Percentiles rank a stretch among this genome's conserved stretches.
phyloP scores from a whole-genome alignment of 2,329 filamentous ascomycete species.

The Ophiostoma piceae region DNA sequence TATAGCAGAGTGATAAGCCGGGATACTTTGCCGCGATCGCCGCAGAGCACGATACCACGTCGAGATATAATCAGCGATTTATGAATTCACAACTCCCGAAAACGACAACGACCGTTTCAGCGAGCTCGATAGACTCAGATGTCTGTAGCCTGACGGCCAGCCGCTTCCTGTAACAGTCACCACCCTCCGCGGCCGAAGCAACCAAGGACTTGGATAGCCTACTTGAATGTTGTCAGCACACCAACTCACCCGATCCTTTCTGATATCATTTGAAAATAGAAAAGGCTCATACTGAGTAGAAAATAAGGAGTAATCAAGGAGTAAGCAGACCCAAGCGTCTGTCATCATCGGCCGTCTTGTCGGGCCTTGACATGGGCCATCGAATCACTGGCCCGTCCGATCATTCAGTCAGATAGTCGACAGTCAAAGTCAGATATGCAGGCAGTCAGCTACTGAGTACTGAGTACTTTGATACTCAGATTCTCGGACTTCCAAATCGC shows the following conservation, averaged over 20 bases:
- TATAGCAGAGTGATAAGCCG: not conserved
- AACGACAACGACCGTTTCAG: conserved; percentile 11
- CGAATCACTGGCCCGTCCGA: conserved; percentile 2
- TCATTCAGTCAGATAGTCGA: not conserved
- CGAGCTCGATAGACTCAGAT: not conserved
- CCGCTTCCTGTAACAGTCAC: not conserved
- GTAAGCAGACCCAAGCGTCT: not conserved
- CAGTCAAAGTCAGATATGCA: not conserved
- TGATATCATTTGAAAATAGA: not conserved
- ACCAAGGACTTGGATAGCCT: no score
- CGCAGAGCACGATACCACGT: not conserved
- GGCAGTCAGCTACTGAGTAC: no score
- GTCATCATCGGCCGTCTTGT: not conserved
- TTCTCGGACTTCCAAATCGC: not conserved
- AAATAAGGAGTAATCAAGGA: not conserved
- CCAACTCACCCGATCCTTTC: not conserved
- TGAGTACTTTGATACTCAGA: not conserved
- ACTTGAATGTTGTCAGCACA: not conserved
- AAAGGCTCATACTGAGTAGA: not conserved
- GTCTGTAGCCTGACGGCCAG: not conserved
- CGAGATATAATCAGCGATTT: not conserved
- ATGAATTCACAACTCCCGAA: not conserved
- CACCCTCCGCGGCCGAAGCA: conserved; percentile 1
- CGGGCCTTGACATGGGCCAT: not conserved
- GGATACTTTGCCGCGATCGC: not conserved